Evolutionary conservation across 1,284 basidiomycete species (phyloP).

Genomic region (Apiotrichum brassicae): DNA sequence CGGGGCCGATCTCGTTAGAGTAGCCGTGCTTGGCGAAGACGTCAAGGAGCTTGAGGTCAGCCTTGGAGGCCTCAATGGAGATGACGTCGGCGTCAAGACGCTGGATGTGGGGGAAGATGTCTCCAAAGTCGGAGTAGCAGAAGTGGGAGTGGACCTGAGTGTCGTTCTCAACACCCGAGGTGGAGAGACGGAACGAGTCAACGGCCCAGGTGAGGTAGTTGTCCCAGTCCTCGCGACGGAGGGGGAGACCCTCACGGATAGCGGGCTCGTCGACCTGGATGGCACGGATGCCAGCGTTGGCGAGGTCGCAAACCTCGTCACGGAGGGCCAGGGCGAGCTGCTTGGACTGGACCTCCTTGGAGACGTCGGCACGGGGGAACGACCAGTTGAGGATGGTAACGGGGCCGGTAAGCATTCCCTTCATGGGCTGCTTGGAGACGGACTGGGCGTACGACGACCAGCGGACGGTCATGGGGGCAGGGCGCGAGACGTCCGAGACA

Average conservation of each 20-base stretch:
- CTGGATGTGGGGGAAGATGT: conserved; percentile 97
- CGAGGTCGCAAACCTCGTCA: conserved; percentile 96
- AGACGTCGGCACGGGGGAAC: conserved; percentile 98
- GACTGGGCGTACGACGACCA: conserved; percentile 98
- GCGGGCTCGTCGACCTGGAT: conserved; percentile 99
- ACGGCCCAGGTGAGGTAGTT: conserved; percentile 93
- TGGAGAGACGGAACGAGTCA: conserved; percentile 93
- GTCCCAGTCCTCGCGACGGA: conserved; percentile 91
- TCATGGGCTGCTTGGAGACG: conserved; percentile 90
- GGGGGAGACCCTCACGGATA: conserved; percentile 96
- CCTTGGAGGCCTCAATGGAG: conserved; percentile 97
- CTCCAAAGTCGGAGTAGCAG: conserved; percentile 68
- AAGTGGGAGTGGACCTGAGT: conserved; percentile 98
- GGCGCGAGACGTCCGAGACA: conserved; percentile 95
- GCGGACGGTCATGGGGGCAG: conserved; percentile 88
- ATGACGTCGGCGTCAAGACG: conserved; percentile 98
- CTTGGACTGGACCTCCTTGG: conserved; percentile 94
- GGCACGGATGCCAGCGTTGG: conserved; percentile 93
- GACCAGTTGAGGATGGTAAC: conserved; percentile 99
- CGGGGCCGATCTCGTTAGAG: conserved; percentile 96
- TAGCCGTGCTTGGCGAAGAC: conserved; percentile 95
- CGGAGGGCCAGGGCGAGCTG: conserved; percentile 97
- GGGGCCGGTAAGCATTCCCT: conserved; percentile 97
- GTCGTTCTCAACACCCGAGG: conserved; percentile 83
- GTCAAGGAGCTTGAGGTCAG: conserved; percentile 91